These are phyloP conservation scores for Sanghuangporus sanghuang DNA, from an alignment of 1,284 basidiomycete species.

Conservation along the genomic window DNA sequence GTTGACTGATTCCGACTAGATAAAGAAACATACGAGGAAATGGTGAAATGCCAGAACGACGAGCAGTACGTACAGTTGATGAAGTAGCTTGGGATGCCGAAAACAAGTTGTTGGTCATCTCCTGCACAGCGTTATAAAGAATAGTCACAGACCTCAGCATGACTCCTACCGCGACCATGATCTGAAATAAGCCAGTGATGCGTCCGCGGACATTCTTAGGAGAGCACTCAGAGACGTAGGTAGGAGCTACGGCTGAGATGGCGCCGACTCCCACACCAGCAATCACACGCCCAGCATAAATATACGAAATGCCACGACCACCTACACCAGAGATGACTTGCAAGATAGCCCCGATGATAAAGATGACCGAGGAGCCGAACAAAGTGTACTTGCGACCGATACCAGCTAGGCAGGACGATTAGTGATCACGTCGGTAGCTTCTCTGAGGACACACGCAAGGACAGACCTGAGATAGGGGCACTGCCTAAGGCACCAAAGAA, in stretches of 20 bases:
- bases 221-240: slow-evolving; percentile 74
- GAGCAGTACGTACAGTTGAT: slow-evolving; percentile 53
- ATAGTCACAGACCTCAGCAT: slow-evolving; percentile 40
- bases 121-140: background rate
- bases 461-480: slow-evolving; percentile 56
- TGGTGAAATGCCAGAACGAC: background rate
- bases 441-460: background rate
- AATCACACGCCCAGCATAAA: slow-evolving; percentile 71
- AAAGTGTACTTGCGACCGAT: slow-evolving; percentile 55
- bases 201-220: slow-evolving; percentile 71
- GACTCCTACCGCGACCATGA: slow-evolving; percentile 72
- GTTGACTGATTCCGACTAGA: slow-evolving; percentile 55
- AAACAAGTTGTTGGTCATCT: slow-evolving; percentile 39
- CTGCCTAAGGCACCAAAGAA: slow-evolving; percentile 74
- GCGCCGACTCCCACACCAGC: slow-evolving; percentile 65
- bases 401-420: slow-evolving; percentile 30
- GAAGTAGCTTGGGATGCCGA: slow-evolving; percentile 52
- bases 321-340: slow-evolving; percentile 39
- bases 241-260: slow-evolving; percentile 64
- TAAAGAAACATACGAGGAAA: background rate
- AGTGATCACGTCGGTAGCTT: background rate
- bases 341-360: slow-evolving; percentile 50
- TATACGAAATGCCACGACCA: slow-evolving; percentile 50
- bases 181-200: slow-evolving; percentile 75
- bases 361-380: slow-evolving; percentile 54